Evolutionary conservation across 2,329 filamentous ascomycete species (phyloP).

Genomic region (Colletotrichum sp.): DNA sequence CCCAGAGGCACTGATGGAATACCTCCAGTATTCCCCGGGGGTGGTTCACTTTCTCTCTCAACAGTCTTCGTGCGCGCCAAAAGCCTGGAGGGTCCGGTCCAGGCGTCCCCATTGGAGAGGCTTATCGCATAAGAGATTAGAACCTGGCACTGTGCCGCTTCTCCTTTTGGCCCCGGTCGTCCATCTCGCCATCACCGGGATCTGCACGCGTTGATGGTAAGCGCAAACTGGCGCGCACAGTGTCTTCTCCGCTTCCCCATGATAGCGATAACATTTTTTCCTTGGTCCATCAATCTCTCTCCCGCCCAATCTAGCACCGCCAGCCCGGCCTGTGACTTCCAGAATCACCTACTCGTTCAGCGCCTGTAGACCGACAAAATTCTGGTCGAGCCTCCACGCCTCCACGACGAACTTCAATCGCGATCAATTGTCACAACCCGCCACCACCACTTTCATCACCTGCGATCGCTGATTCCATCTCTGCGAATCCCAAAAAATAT

Average conservation of each 20-base stretch:
- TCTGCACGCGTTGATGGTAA: neutral
- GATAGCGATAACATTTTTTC: slow-evolving; percentile 24
- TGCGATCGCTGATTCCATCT: slow-evolving; percentile 31
- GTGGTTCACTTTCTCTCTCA: neutral
- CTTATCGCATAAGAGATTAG: slow-evolving; percentile 13
- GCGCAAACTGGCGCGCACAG: neutral
- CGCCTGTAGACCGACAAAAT: slow-evolving; percentile 21
- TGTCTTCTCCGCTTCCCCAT: neutral
- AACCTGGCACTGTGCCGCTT: slow-evolving; percentile 4
- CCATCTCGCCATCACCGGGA: neutral
- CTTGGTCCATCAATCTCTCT: slow-evolving; percentile 9
- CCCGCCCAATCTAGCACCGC: slow-evolving; percentile 20
- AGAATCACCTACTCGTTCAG: slow-evolving; percentile 18
- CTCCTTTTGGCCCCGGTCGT: slow-evolving; percentile 3
- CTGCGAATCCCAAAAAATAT: slow-evolving; percentile 33
- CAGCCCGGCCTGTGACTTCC: slow-evolving; percentile 18
- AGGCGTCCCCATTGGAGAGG: slow-evolving; percentile 18
- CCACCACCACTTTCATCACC: slow-evolving; percentile 21
- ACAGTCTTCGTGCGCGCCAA: slow-evolving; percentile 8
- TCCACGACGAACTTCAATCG: slow-evolving; percentile 24
- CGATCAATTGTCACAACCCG: slow-evolving; percentile 23
- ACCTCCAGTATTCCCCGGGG: neutral
- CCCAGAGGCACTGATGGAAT: neutral
- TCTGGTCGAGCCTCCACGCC: slow-evolving; percentile 22
- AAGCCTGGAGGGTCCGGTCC: slow-evolving; percentile 12